Percentiles rank a stretch among this genome's conserved stretches.
These are phyloP conservation scores for Chrysosporium keratinophilum DNA, from an alignment of 2,329 filamentous ascomycete species.

Conservation along the genomic window DNA sequence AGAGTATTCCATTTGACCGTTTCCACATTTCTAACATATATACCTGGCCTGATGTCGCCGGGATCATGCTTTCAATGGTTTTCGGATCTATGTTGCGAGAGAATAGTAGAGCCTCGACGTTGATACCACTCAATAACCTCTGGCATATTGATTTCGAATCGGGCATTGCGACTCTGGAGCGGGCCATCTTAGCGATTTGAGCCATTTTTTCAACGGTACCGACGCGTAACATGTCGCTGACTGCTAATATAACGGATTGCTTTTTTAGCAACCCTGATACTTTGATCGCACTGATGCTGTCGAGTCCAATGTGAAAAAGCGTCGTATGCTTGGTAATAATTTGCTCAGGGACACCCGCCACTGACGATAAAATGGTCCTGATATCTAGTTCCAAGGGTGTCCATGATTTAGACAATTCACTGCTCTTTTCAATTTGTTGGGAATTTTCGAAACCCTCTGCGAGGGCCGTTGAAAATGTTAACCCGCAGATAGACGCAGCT, in stretches of 20 bases:
- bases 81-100: constrained; percentile 32
- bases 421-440: background rate
- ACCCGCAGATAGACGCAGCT: constrained; percentile 54
- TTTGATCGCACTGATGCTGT: constrained; percentile 88
- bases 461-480: constrained; percentile 27
- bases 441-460: background rate
- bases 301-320: constrained; percentile 75
- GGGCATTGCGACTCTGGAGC: constrained; percentile 13
- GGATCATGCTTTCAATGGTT: constrained; percentile 50
- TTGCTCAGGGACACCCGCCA: constrained; percentile 51
- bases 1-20: constrained; percentile 53
- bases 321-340: constrained; percentile 53
- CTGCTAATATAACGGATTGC: constrained; percentile 49
- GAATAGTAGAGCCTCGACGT: constrained; percentile 27
- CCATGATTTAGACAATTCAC: constrained; percentile 16
- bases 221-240: constrained; percentile 60
- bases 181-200: constrained; percentile 21
- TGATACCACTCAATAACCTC: constrained; percentile 25
- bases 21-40: constrained; percentile 75
- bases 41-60: constrained; percentile 63
- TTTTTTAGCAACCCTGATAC: constrained; percentile 60
- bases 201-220: constrained; percentile 58
- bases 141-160: constrained; percentile 17
- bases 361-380: constrained; percentile 38
- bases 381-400: constrained; percentile 33